Conservation (phyloP, 2,329 filamentous ascomycete genomes). For the Colletotrichum sp. region DNA sequence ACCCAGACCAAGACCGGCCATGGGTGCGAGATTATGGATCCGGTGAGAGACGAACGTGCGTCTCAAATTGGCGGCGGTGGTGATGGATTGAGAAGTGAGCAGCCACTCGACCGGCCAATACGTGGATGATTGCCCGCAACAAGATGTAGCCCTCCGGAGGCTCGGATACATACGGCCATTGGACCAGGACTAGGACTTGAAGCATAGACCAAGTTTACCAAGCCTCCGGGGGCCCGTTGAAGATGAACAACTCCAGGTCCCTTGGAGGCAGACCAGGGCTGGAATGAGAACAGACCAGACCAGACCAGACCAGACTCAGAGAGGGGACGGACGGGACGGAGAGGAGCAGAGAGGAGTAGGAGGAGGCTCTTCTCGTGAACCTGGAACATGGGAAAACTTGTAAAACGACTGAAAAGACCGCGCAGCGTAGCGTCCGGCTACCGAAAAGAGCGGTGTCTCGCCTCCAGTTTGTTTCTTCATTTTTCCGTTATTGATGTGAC, state of each 20-base stretch:
- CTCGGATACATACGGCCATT: not conserved
- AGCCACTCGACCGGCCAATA: conserved; percentile 10
- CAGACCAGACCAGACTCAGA: not conserved
- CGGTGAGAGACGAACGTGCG: conserved; percentile 21
- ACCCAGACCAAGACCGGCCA: conserved; percentile 10
- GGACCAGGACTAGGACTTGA: not conserved
- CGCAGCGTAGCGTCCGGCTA: not conserved
- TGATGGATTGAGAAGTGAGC: conserved; percentile 20
- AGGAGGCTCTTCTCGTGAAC: conserved; percentile 15
- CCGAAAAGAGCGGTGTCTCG: conserved; percentile 14
- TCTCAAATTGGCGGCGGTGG: conserved; percentile 14
- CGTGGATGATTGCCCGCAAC: not conserved
- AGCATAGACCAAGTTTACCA: conserved; percentile 13
- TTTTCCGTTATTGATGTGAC: not conserved
- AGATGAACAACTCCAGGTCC: not conserved
- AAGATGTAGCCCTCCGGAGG: not conserved
- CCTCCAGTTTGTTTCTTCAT: conserved; percentile 15
- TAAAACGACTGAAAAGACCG: not conserved
- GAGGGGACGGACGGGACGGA: not conserved
- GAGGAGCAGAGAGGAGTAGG: not conserved
- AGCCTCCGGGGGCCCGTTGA: not conserved
- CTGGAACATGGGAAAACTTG: conserved; percentile 4
- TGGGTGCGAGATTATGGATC: conserved; percentile 21
- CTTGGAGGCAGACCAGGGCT: not conserved
- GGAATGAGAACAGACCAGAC: not conserved